Evolutionary conservation across 2,329 filamentous ascomycete species (phyloP).

Genomic region (Talaromyces amestolkiae): DNA sequence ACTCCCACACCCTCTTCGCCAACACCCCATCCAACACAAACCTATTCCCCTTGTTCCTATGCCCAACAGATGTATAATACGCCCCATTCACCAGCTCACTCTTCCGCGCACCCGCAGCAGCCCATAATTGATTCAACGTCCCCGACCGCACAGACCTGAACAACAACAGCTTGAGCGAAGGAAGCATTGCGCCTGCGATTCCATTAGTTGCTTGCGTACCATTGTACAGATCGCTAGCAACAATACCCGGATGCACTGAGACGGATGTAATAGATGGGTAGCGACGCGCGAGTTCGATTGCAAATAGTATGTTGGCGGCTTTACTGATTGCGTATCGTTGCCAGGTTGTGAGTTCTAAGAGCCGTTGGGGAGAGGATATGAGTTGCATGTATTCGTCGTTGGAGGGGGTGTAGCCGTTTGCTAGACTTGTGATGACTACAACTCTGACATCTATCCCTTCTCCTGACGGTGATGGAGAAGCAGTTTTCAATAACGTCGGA

Average conservation of each 20-base stretch:
- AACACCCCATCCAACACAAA: constrained; percentile 34
- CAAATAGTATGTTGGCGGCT: constrained; percentile 50
- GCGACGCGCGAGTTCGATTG: constrained; percentile 46
- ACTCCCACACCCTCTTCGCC: constrained; percentile 43
- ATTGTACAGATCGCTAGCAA: constrained; percentile 42
- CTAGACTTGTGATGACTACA: constrained; percentile 40
- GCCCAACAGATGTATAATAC: constrained; percentile 44
- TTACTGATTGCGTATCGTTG: constrained; percentile 53
- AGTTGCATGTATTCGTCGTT: neutral
- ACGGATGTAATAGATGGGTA: constrained; percentile 46
- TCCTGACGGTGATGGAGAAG: constrained; percentile 16
- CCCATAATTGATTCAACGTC: constrained; percentile 44
- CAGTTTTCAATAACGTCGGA: constrained; percentile 40
- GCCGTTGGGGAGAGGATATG: constrained; percentile 6
- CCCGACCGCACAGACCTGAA: constrained; percentile 36
- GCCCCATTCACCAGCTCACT: constrained; percentile 37
- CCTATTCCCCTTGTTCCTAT: constrained; percentile 29
- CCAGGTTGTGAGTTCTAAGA: constrained; percentile 40
- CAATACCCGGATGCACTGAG: constrained; percentile 51
- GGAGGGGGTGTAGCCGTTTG: constrained; percentile 32
- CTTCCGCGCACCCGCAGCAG: constrained; percentile 35
- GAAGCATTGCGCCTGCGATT: constrained; percentile 26
- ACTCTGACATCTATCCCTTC: constrained; percentile 34
- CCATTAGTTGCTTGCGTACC: constrained; percentile 28
- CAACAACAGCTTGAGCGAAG: constrained; percentile 21